These are phyloP conservation scores for Albizia julibrissin DNA, from an alignment of 306 rosid genomes.

Conservation along the genomic window DNA sequence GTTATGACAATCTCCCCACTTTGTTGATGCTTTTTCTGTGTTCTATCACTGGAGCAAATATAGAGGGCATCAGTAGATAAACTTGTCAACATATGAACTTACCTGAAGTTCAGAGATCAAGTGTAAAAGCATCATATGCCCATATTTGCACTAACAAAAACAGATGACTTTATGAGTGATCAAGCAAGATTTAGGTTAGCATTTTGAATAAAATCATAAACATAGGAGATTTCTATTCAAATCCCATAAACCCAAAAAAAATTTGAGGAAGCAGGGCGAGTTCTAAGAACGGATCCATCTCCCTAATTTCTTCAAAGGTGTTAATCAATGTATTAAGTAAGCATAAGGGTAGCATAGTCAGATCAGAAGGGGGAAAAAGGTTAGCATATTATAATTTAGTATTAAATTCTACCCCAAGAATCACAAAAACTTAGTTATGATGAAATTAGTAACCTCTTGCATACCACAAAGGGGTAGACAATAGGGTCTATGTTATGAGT, in stretches of 20 bases:
- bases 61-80: slow-evolving; percentile 44
- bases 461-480: background rate
- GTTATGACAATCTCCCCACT: background rate
- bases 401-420: too few species aligned
- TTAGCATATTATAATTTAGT: background rate
- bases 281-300: background rate
- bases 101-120: slow-evolving; percentile 71
- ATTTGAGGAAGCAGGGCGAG: background rate
- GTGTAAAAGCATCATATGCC: slow-evolving; percentile 60
- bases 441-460: background rate
- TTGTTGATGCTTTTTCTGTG: background rate
- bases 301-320: background rate
- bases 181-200: background rate
- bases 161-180: background rate
- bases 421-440: background rate
- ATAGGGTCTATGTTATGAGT: background rate
- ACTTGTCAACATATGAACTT: slow-evolving; percentile 56
- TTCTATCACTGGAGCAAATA: background rate
- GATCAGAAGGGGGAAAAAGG: background rate
- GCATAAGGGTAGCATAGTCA: background rate
- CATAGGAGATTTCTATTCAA: background rate
- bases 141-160: slow-evolving; percentile 25
- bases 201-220: background rate
- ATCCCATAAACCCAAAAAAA: background rate
- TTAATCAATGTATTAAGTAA: too few species aligned